Base-by-base conservation (phyloP, 2,329 filamentous ascomycete species). In the Colletotrichum sp. region DNA sequence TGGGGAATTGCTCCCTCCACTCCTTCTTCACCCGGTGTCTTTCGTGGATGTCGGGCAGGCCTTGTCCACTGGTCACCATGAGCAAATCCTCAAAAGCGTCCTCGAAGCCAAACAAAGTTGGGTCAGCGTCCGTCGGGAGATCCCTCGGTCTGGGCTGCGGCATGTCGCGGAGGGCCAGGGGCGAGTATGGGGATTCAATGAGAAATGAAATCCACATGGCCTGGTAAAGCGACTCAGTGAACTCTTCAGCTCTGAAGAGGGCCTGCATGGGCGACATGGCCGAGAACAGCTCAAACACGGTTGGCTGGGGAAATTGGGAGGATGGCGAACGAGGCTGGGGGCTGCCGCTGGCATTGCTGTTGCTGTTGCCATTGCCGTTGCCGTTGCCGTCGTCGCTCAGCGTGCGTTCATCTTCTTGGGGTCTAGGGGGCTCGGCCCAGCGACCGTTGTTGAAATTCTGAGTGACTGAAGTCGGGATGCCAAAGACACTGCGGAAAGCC, bases 51-150 rank as follows among this genome's bases (percentile, higher is more conserved):
- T 88, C 84, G 6, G 85, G 84, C 24, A 91, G 81, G 4, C 82
- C 81, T 8, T 84, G 82, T 6, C 86, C 86, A 16, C 86, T 84
- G n/a, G 85, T 86, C 21, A 86, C 85, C n/a, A 84, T 83, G 15
- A 92, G 83, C 18, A 92, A 86, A 77, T 92, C 90, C 79, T 92
- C 90, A 76, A 92, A 91, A 63, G 90, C 90, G 77, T 92, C 90
- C 36, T 88, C 85, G 77, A 90, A 92, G 10, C 88, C 89, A 79
- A 90, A 90, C 39, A 84, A 79, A 52, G 79, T 80, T 15, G 82
- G 63, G 72, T 87, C 84, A 36, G 83, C 76, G 60, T 83, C 82
- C 6, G 81, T 75, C 10, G 87, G 85, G 2, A 86, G 82, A 77
- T 89, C 88, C 9, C 81, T 84, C 1, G 90, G 89, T 0, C 84